Evolutionary conservation across 1,284 basidiomycete species (phyloP), one percentile per base, ranked within the genome.

Genomic region (Puccinia polysora): DNA sequence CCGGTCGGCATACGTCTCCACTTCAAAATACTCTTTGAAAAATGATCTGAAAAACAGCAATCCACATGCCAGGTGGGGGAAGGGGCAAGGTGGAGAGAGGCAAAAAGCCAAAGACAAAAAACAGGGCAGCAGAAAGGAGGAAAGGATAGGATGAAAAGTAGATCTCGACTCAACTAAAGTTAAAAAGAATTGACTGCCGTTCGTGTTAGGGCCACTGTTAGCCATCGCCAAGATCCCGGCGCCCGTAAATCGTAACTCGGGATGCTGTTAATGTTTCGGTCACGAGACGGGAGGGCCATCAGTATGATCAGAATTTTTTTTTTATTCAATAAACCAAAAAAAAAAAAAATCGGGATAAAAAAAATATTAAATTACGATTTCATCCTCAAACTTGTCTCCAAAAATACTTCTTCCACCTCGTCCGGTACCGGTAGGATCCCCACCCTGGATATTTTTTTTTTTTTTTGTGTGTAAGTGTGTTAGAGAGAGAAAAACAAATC

Each of bases 391-490:
- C 47, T 75, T 75, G 7, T 77, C 77, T 2, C 78, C 78, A 65
- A 78, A 78, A 70, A 79, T 78, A 38, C 70, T 73, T 34, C 55
- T 74, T 25, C 75, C 75, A 28, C 75, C 75, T 53, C 75, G 68
- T 43, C 75, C 75, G 20, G 75, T 76, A 8, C 75, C 75, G 8
- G 75, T 76, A 10, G 75, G 75, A 52, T 76, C 75, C 43, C 75
- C 75, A 34, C 74, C 75, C 67, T 70, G 20, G 12, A 34, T 10
- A 36, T 25, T 30, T 53, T 30, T 53, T 43, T 18, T 8, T 43
- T 43, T 8, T 8, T 43, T 18, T 43, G 18, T 43, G 40, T 8
- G 18, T 43, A 43, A 18, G 8, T 43, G 8, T 53, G n/a, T 53
- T 25, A 38, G 4, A 5, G 25, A 64, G 7, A 49, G 15, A 14